A percentile compares a stretch with the other conserved stretches of the same genome.
Conservation (phyloP, 1,284 basidiomycete species). For the Leccinum fallax region DNA sequence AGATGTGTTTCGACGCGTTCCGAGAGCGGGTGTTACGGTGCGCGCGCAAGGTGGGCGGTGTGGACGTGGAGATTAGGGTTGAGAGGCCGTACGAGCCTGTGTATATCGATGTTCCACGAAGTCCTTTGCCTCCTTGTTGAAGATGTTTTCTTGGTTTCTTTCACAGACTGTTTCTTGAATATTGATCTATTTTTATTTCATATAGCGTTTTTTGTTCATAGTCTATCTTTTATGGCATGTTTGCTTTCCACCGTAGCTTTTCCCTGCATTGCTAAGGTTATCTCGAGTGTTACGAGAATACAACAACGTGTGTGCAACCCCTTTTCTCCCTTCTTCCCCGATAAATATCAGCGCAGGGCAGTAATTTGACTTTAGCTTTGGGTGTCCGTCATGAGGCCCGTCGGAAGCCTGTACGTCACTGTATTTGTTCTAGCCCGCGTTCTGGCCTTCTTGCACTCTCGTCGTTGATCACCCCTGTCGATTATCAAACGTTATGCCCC, state of each 20-base stretch:
- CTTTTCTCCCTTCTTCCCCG: neutral
- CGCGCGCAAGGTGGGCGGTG: conserved; percentile 22
- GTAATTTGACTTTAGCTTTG: neutral
- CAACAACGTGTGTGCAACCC: neutral
- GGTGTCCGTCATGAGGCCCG: neutral
- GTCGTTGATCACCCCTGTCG: neutral
- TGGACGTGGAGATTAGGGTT: conserved; percentile 28
- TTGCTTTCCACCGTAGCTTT: neutral
- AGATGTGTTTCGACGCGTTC: conserved; percentile 22
- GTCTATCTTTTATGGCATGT: neutral
- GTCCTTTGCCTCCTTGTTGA: neutral
- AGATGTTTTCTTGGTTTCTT: neutral
- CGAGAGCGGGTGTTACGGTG: conserved; percentile 23
- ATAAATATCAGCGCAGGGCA: neutral
- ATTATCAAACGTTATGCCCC: neutral
- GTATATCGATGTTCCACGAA: conserved; percentile 19
- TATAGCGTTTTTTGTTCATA: neutral
- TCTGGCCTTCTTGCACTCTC: neutral
- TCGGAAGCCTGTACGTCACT: neutral
- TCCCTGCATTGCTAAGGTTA: neutral
- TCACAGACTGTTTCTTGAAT: neutral
- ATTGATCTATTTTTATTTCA: neutral
- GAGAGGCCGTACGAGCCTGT: conserved; percentile 31
- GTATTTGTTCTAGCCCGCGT: neutral
- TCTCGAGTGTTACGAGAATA: neutral